Conservation (phyloP, 345 rosid genomes). For the Cardamine occulta region DNA sequence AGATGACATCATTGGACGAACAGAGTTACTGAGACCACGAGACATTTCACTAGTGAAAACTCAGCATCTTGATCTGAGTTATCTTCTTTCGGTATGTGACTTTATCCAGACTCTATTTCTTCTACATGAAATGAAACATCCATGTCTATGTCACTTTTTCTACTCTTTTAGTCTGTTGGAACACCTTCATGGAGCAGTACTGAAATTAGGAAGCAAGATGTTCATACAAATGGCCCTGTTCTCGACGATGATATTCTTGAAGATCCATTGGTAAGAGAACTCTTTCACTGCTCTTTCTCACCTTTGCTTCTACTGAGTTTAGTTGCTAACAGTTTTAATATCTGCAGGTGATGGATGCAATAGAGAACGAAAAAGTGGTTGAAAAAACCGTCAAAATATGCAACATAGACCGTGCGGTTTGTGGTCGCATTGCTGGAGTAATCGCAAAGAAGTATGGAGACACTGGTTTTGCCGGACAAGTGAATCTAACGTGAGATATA, state of each 20-base stretch:
- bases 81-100: slow-evolving; percentile 64
- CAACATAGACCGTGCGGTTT: slow-evolving; percentile 95
- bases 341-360: slow-evolving; percentile 74
- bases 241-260: slow-evolving; percentile 79
- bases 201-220: slow-evolving; percentile 83
- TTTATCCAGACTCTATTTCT: not conserved
- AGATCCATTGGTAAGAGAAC: slow-evolving; percentile 73
- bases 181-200: slow-evolving; percentile 89
- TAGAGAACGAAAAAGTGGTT: slow-evolving; percentile 78
- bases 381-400: slow-evolving; percentile 71
- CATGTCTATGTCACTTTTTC: not conserved
- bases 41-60: slow-evolving; percentile 96
- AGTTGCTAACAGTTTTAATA: slow-evolving; percentile 20
- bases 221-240: slow-evolving; percentile 85
- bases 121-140: slow-evolving; percentile 7
- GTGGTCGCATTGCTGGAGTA: slow-evolving; percentile 93
- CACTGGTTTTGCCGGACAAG: slow-evolving; percentile 98
- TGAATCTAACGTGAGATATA: slow-evolving; percentile 80
- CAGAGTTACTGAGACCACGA: slow-evolving; percentile 73
- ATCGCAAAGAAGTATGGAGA: slow-evolving; percentile 96
- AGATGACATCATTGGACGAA: slow-evolving; percentile 89
- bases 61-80: slow-evolving; percentile 91
- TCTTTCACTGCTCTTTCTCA: not conserved
- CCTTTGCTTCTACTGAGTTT: not conserved
- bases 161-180: slow-evolving; percentile 67